A percentile compares a stretch with the other conserved stretches of the same genome.
Evolutionary conservation across 2,329 filamentous ascomycete genomes (phyloP).

Genomic region (Zelopaecilomyces penicillatus): DNA sequence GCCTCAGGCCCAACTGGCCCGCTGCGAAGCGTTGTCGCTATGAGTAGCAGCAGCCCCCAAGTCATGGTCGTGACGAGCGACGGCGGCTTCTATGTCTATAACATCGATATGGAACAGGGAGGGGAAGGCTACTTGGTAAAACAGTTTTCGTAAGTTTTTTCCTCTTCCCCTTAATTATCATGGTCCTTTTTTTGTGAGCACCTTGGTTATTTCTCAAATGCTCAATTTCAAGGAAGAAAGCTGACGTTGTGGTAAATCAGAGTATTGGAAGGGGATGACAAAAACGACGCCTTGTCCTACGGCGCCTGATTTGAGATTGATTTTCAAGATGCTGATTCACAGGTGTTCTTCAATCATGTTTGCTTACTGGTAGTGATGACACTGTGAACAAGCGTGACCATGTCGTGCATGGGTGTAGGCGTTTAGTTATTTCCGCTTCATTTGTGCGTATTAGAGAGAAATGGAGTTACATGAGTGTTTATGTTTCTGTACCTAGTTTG

Average conservation of each 20-base stretch:
- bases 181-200: too few relatives aligned
- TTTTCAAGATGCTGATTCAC: too few relatives aligned
- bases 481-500: too few relatives aligned
- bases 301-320: conserved; percentile 17
- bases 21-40: conserved; percentile 85
- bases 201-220: too few relatives aligned
- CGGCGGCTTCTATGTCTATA: conserved; percentile 89
- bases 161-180: neutral
- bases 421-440: too few relatives aligned
- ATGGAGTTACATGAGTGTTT: too few relatives aligned
- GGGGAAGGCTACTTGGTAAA: conserved; percentile 88
- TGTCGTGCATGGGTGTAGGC: too few relatives aligned
- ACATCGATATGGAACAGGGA: conserved; percentile 87
- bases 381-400: too few relatives aligned
- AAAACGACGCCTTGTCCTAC: conserved; percentile 41
- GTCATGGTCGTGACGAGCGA: conserved; percentile 98
- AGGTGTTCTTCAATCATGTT: too few relatives aligned
- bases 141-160: conserved; percentile 72
- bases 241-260: conserved; percentile 21
- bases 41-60: conserved; percentile 89
- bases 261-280: conserved; percentile 47
- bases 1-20: conserved; percentile 35
- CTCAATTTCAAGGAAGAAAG: neutral
- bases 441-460: too few relatives aligned
- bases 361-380: too few relatives aligned